Base-by-base conservation (phyloP, 1,284 basidiomycete genomes). In the Cryptococcus maquisensis region DNA sequence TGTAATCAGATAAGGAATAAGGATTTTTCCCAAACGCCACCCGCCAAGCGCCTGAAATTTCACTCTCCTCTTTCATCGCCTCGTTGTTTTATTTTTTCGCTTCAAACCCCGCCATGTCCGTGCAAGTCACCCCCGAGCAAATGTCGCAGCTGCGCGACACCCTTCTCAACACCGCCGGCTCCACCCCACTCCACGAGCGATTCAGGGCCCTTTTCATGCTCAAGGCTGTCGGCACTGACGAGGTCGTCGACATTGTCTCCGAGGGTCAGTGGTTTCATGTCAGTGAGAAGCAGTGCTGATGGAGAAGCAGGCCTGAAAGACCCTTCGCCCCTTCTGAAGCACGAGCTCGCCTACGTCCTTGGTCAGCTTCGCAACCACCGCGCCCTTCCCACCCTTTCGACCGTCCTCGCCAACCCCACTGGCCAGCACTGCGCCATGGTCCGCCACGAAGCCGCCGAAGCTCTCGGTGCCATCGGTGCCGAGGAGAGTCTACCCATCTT, bases 381-480 rank as follows among this genome's bases (percentile, higher is more conserved):
- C 10, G 96, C 95, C 0, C 79, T 98, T 15, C 86, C 90, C 2
- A 81, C 84, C 15, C 82, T 99, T 3, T 86, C 89, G 73, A 74
- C 79, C 2, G 88, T 96, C 5, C 81, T 99, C 32, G 79, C 82
- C 56, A 92, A 98, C 77, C 55, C 60, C 2, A 54, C 62, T 10
- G 67, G 64, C 9, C 32, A 60, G 50, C 75, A 77, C 56, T 75
- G 75, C 56, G 86, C 91, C 1, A 99, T 99, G 96, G 96, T 98
- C 55, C 82, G 95, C 52, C 95, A 99, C 79, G 95, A 99, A 88
- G 94, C 96, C 23, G 96, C 96, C 18, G 96, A 99, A 78, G 95
- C 96, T 3, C 87, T 99, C 80, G 96, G 95, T 42, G 96, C 96
- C 2, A 91, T 98, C 51, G 91, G 88, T 8, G 81, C 84, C 20